A percentile compares a stretch with the other conserved stretches of the same genome.
phyloP scores from a whole-genome alignment of 2,329 filamentous ascomycete genomes.

The Thyridium curvatum region DNA sequence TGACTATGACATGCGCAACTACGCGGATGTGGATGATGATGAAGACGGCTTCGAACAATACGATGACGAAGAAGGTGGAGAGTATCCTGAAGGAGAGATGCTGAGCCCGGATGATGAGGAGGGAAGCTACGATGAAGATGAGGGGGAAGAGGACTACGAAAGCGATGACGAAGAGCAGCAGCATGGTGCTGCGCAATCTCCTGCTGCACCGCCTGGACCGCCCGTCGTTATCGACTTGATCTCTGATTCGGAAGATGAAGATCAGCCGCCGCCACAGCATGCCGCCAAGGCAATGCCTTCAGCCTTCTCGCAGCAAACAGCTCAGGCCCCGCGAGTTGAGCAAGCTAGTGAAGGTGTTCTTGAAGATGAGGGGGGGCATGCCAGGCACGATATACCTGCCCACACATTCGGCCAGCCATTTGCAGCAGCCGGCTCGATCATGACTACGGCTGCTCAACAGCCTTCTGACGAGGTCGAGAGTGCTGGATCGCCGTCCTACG shows the following conservation, averaged over 20 bases:
- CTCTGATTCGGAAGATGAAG: constrained; percentile 37
- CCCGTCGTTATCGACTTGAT: constrained; percentile 40
- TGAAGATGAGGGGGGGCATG: constrained; percentile 1
- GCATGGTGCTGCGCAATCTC: constrained; percentile 1
- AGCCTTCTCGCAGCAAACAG: background rate
- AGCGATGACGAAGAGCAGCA: constrained; percentile 3
- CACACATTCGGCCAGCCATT: too few species aligned
- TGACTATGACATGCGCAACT: constrained; percentile 22
- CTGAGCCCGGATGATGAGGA: too few species aligned
- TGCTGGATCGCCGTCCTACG: constrained; percentile 5
- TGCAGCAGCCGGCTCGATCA: too few species aligned
- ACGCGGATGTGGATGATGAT: constrained; percentile 21
- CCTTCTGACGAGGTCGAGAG: too few species aligned
- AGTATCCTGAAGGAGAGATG: too few species aligned
- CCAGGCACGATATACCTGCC: background rate
- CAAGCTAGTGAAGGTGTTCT: constrained; percentile 2
- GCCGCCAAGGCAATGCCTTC: background rate
- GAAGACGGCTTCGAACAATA: constrained; percentile 6
- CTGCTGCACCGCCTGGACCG: constrained; percentile 1
- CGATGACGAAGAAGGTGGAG: constrained; percentile 4
- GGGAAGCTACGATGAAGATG: too few species aligned
- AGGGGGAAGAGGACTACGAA: constrained; percentile 5
- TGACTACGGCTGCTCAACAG: too few species aligned
- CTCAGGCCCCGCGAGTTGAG: background rate
- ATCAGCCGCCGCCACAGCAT: constrained; percentile 8